phyloP scores from a whole-genome alignment of 306 rosid genomes.

The Casuarina equisetifolia region DNA sequence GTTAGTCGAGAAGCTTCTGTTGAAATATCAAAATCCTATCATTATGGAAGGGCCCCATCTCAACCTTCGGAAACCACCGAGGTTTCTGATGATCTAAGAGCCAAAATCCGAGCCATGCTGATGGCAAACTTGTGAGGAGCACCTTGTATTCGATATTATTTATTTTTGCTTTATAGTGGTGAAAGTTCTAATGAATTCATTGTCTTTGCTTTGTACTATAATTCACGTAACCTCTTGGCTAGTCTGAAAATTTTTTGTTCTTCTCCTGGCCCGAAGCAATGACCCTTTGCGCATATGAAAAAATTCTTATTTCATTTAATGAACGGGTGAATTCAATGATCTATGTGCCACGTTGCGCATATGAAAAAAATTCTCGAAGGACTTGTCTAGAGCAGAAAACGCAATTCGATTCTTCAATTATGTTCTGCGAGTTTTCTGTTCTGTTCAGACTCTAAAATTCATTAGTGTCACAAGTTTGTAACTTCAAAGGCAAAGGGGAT shows the following conservation, averaged over 20 bases:
- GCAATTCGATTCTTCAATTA: no score
- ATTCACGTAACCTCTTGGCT: not conserved
- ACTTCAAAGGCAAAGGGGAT: no score
- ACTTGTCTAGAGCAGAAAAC: no score
- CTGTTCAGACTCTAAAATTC: no score
- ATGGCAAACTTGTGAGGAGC: constrained; percentile 54
- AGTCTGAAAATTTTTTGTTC: not conserved
- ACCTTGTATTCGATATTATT: not conserved
- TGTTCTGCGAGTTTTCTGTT: no score
- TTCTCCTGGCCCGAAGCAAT: no score
- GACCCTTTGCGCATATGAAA: no score
- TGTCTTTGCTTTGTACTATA: not conserved
- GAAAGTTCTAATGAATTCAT: not conserved
- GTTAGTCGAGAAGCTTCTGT: constrained; percentile 62
- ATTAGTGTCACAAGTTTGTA: no score
- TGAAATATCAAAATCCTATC: constrained; percentile 33
- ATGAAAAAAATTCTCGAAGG: no score
- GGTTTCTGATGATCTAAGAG: constrained; percentile 78
- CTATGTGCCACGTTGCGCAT: no score
- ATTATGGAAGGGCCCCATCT: constrained; percentile 43
- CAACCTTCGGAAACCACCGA: constrained; percentile 48
- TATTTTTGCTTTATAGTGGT: constrained; percentile 3
- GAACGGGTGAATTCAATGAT: no score
- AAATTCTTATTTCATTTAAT: no score
- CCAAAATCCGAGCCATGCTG: constrained; percentile 89